Percentiles rank a stretch among this genome's conserved stretches.
These are phyloP conservation scores for Vitis cinerea DNA, from an alignment of 164 flowering plant genomes.

Conservation along the genomic window DNA sequence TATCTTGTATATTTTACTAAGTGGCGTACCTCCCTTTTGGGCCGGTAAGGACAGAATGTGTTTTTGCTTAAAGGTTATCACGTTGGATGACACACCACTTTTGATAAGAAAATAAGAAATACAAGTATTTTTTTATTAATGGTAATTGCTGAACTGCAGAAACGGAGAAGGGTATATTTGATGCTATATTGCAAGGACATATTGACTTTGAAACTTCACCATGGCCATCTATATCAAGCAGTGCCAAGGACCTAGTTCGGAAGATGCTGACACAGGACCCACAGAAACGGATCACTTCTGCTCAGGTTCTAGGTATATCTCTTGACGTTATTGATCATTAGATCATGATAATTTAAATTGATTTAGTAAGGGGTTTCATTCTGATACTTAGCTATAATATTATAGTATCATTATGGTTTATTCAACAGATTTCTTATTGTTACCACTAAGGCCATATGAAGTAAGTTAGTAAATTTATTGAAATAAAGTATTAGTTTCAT, in stretches of 20 bases:
- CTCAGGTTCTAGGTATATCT: slow-evolving; percentile 78
- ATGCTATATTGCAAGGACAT: slow-evolving; percentile 66
- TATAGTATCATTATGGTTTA: too few species aligned
- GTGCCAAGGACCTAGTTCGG: slow-evolving; percentile 83
- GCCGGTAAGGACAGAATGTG: slow-evolving; percentile 49
- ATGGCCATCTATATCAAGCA: slow-evolving; percentile 75
- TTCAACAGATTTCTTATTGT: too few species aligned
- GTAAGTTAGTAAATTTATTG: background rate
- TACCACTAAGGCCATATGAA: too few species aligned
- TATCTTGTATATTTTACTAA: slow-evolving; percentile 71
- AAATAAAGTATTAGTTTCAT: background rate
- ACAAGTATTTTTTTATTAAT: background rate
- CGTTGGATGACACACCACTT: background rate
- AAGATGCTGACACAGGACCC: slow-evolving; percentile 88
- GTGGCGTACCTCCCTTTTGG: slow-evolving; percentile 90
- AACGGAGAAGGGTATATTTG: slow-evolving; percentile 81
- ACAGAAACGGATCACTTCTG: slow-evolving; percentile 68
- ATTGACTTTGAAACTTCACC: slow-evolving; percentile 74
- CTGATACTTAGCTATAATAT: too few species aligned
- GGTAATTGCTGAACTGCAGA: slow-evolving; percentile 37
- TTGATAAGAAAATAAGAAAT: background rate
- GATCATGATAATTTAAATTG: too few species aligned
- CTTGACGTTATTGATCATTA: too few species aligned
- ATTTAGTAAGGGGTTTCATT: too few species aligned
- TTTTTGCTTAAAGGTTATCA: too few species aligned